Evolutionary conservation across 2,329 filamentous ascomycete species (phyloP).

Genomic region (Calonectria pseudoturangicola): DNA sequence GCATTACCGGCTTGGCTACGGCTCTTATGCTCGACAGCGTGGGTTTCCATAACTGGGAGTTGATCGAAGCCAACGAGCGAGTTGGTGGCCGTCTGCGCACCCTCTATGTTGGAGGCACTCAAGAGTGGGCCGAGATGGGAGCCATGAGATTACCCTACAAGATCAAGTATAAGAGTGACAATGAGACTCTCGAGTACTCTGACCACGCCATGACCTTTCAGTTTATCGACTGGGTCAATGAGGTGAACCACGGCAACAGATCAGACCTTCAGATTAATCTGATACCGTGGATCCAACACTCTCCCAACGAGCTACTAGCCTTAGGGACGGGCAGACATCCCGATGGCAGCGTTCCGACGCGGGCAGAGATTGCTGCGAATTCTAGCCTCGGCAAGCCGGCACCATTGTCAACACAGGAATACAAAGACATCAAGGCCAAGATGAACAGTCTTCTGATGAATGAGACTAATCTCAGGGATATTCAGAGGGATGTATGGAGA

Average conservation of each 20-base stretch:
- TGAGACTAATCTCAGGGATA: constrained; percentile 28
- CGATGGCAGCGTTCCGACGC: constrained; percentile 5
- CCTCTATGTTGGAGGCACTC: constrained; percentile 72
- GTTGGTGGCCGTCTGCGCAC: constrained; percentile 80
- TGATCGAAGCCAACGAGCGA: constrained; percentile 76
- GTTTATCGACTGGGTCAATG: constrained; percentile 75
- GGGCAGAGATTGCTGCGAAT: constrained; percentile 1
- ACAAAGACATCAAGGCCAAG: constrained; percentile 37
- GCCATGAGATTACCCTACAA: constrained; percentile 79
- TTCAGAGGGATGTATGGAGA: constrained; percentile 37
- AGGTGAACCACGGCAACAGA: constrained; percentile 70
- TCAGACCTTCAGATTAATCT: constrained; percentile 73
- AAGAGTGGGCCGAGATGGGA: constrained; percentile 69
- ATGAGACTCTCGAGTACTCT: constrained; percentile 74
- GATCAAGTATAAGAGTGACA: constrained; percentile 69
- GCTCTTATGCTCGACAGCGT: constrained; percentile 69
- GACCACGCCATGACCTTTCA: constrained; percentile 81
- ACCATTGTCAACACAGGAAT: constrained; percentile 22
- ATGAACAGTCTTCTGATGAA: constrained; percentile 45
- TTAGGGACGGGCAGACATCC: constrained; percentile 36
- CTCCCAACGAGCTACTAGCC: constrained; percentile 39
- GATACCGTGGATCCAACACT: constrained; percentile 75
- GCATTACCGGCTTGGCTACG: constrained; percentile 79
- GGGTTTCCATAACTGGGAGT: constrained; percentile 76
- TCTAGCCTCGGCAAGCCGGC: constrained; percentile 29